These are phyloP conservation scores for Plasmopara viticola DNA, from an alignment of 352 stramenopile genomes.

Conservation along the genomic window DNA sequence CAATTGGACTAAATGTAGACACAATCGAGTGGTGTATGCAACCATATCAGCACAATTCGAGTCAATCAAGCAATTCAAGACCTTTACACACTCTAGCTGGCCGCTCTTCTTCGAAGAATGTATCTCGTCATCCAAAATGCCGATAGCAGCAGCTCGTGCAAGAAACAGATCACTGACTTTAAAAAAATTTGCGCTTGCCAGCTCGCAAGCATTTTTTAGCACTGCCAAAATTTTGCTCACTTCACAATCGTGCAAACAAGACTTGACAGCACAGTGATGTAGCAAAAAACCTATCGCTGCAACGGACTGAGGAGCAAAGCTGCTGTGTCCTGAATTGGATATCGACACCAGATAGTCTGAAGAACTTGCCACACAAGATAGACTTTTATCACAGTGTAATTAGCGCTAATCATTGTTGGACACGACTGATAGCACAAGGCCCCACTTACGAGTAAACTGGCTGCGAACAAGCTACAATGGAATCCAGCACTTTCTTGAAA, in stretches of 20 bases:
- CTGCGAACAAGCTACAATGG: slow-evolving; percentile 22
- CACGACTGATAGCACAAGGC: background rate
- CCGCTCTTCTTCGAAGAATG: slow-evolving; percentile 16
- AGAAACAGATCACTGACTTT: slow-evolving; percentile 4
- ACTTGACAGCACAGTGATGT: slow-evolving; percentile 32
- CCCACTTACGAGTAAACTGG: slow-evolving; percentile 39
- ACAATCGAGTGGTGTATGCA: slow-evolving; percentile 26
- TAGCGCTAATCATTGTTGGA: background rate
- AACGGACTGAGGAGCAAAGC: slow-evolving; percentile 29
- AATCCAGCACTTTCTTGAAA: slow-evolving; percentile 29
- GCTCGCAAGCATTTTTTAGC: slow-evolving; percentile 25
- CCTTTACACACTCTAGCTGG: slow-evolving; percentile 20
- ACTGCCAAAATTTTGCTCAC: slow-evolving; percentile 26
- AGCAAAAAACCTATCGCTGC: slow-evolving; percentile 33
- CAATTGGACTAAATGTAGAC: slow-evolving; percentile 27
- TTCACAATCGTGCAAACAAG: slow-evolving; percentile 25
- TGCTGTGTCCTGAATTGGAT: slow-evolving; percentile 14
- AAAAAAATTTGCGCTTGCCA: slow-evolving; percentile 26
- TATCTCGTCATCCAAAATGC: slow-evolving; percentile 27
- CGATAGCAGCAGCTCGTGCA: slow-evolving; percentile 12
- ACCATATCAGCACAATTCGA: slow-evolving; percentile 20
- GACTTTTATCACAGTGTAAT: slow-evolving; percentile 4
- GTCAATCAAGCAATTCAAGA: slow-evolving; percentile 33
- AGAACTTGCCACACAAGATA: slow-evolving; percentile 40
- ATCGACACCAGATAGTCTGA: slow-evolving; percentile 35